Evolutionary conservation across 2,329 filamentous ascomycete genomes (phyloP).

Genomic region (Simplicillium sp.): DNA sequence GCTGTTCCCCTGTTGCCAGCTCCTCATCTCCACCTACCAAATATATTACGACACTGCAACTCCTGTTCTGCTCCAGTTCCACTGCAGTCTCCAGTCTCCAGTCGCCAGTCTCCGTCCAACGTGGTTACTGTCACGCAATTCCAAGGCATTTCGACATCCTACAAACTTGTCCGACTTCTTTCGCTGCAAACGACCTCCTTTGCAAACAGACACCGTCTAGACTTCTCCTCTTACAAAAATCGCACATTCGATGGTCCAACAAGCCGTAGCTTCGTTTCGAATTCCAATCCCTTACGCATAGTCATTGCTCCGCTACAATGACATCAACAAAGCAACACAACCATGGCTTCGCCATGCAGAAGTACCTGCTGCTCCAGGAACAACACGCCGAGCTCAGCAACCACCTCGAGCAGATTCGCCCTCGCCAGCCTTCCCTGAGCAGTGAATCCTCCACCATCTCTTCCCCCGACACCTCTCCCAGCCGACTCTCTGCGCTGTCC

Average conservation of each 20-base stretch:
- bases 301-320: conserved; percentile 17
- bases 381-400: conserved; percentile 43
- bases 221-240: no score
- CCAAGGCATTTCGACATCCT: background rate
- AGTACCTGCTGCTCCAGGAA: conserved; percentile 43
- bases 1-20: no score
- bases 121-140: no score
- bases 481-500: conserved; percentile 43
- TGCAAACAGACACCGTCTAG: background rate
- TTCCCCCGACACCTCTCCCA: conserved; percentile 50
- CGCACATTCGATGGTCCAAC: no score
- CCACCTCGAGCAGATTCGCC: conserved; percentile 41
- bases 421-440: conserved; percentile 22
- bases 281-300: conserved; percentile 11
- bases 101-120: no score
- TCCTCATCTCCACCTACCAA: no score
- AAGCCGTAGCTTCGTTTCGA: conserved; percentile 9
- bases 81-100: no score
- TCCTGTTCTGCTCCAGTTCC: no score
- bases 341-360: conserved; percentile 40
- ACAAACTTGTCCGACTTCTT: no score
- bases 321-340: conserved; percentile 15
- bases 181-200: background rate
- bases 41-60: no score
- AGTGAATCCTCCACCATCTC: conserved; percentile 26